phyloP scores from a whole-genome alignment of 306 rosid genomes.

The Sesbania bispinosa region DNA sequence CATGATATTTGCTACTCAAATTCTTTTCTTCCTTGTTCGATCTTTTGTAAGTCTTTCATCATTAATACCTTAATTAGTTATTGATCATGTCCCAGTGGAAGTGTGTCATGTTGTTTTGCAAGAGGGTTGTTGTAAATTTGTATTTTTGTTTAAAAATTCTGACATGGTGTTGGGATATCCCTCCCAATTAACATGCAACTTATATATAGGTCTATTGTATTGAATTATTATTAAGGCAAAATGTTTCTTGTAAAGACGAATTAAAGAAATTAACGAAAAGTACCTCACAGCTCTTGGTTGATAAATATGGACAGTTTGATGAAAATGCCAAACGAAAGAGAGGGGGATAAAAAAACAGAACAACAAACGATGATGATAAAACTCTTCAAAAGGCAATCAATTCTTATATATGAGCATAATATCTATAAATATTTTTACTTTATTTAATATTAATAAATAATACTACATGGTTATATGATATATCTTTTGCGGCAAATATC shows the following conservation, averaged over 20 bases:
- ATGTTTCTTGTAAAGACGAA: not conserved
- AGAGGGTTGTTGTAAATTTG: conserved; percentile 36
- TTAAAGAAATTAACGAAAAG: not conserved
- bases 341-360: no score
- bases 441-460: no score
- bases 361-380: no score
- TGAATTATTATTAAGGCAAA: not conserved
- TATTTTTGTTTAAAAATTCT: conserved; percentile 29
- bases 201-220: conserved; percentile 18
- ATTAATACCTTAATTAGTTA: conserved; percentile 35
- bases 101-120: conserved; percentile 26
- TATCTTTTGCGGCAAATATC: no score
- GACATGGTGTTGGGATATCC: conserved; percentile 20
- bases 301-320: not conserved
- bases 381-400: no score
- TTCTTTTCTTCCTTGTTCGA: conserved; percentile 28
- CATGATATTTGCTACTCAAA: conserved; percentile 27
- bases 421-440: no score
- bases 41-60: conserved; percentile 29
- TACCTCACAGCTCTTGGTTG: not conserved
- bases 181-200: conserved; percentile 15
- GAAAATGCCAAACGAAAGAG: not conserved
- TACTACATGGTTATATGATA: no score
- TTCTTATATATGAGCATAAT: no score
- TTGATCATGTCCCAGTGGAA: conserved; percentile 31